Evolutionary conservation across 441 rosid genomes (phyloP), one percentile per base, ranked within the genome.

Genomic region (Populus hybrid): DNA sequence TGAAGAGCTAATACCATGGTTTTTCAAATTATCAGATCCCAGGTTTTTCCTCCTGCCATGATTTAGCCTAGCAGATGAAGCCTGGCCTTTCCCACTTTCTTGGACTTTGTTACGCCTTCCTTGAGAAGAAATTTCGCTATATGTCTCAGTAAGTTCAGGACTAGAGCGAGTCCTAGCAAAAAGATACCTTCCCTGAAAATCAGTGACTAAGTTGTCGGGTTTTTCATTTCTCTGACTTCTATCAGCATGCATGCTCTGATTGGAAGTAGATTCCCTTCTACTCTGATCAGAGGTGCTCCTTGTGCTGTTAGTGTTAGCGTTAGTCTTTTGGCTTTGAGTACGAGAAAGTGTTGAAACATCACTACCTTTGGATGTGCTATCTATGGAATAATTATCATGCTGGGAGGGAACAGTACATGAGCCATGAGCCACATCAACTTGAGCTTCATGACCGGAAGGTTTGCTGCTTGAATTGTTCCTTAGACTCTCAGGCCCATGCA

Each of bases 161-260:
- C 99, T 97, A 71, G 99, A 97, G 72, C 89, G 90, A 14, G 99
- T 97, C 87, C 99, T 89, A 3, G 91, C 97, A 84, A 94, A 94
- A 73, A 83, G 84, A 85, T 85, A 89, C 83, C 92, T 91, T 77
- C 97, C 97, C 75, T 88, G 92, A 70, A 81, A 77, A 70, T 87
- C 93, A 81, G 76, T 81, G 35, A 78, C 89, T 64, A 84, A 33
- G 42, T 78, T 83, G 84, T 91, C 95, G 29, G 91, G 87, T 79
- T 88, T 91, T 79, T 79, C 81, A 80, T 80, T 89, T 81, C 83
- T 88, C 76, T 85, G 89, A 80, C 77, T 84, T 76, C 82, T 87
- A 73, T 82, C 90, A 78, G 79, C 81, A 61, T 84, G 80, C 45
- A 74, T 68, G 36, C 79, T 86, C 77, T 88, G 89, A 82, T 83